phyloP scores from a whole-genome alignment of 2,329 filamentous ascomycete species.

The Arthrobotrys musiformis region DNA sequence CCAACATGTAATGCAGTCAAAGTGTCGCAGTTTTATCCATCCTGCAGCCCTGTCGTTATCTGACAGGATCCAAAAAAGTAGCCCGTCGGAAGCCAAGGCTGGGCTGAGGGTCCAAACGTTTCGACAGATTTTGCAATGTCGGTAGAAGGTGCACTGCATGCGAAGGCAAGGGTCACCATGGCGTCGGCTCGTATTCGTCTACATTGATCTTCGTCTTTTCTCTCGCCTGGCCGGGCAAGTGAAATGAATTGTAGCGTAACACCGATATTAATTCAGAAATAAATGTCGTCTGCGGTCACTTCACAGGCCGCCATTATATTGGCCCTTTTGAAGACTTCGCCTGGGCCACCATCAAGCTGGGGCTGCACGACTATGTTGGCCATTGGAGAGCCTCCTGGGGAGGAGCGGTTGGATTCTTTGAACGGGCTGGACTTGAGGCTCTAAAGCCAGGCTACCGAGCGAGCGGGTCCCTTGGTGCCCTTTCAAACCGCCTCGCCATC shows the following conservation, averaged over 20 bases:
- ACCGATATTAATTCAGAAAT: too few species aligned
- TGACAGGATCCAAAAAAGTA: constrained; percentile 33
- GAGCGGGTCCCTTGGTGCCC: too few species aligned
- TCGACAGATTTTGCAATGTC: neutral
- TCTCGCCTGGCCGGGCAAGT: neutral
- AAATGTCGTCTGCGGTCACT: too few species aligned
- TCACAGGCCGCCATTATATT: too few species aligned
- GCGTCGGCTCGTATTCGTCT: neutral
- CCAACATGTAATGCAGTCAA: neutral
- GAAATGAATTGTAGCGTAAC: neutral
- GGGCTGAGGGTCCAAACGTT: constrained; percentile 6
- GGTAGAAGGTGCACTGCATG: neutral
- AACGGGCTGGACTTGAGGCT: too few species aligned
- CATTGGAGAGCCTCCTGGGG: too few species aligned
- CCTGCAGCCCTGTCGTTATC: constrained; percentile 11
- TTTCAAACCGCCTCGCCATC: too few species aligned
- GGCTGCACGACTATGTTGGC: too few species aligned
- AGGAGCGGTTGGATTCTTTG: too few species aligned
- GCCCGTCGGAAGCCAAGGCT: constrained; percentile 7
- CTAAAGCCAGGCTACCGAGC: too few species aligned
- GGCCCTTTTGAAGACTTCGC: too few species aligned
- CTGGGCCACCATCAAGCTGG: too few species aligned
- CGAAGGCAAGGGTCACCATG: neutral
- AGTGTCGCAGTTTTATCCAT: neutral
- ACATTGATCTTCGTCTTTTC: neutral